Evolutionary conservation across 169 alveolate species (phyloP), one percentile per base, ranked within the genome.

Genomic region (Eimeria sp.): DNA sequence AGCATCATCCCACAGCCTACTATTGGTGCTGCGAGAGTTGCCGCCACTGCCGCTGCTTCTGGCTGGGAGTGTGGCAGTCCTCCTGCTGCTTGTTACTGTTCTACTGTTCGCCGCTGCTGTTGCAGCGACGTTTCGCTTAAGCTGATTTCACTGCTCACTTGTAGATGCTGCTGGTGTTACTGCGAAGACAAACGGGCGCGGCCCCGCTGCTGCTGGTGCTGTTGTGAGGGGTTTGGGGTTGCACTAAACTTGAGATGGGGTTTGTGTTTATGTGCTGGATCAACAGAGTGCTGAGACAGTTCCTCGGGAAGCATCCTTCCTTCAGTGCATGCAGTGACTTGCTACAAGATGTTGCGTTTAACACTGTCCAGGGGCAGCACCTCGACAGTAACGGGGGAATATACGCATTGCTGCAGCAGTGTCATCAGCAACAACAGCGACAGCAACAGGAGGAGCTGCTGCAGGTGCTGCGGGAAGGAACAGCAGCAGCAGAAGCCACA

Each of bases 331-430:
- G 89, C 84, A 65, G 57, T 30, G 95, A 76, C 49, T 84, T 94
- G 47, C 75, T 95, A 34, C 97, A 73, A 58, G 73, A 54, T 22
- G 93, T 54, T 40, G 92, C 97, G 5, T 90, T 94, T 34, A 76
- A 72, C 57, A 96, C 97, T 9, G 89, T 96, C 65, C 47, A 94
- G 22, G 97, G 97, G 27, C 97, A 96, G 95, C 97, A 96, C 91
- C 89, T 96, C 51, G 97, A 96, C 86, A 75, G 96, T 87, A 93
- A 96, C 57, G 92, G 75, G n/a, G 30, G 34, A 47, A 86, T 63
- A 67, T 22, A 40, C 78, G 14, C 47, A 89, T 49, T 54, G 95
- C 73, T 51, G 95, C 90, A 30, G 90, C 90, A 49, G 30, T 10
- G 22, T 18, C 75, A 58, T 78, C 61, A 30, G 51, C 80, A 57